Base-by-base conservation (phyloP, 257 asterid genomes). In the Thymus quinquecostatus region DNA sequence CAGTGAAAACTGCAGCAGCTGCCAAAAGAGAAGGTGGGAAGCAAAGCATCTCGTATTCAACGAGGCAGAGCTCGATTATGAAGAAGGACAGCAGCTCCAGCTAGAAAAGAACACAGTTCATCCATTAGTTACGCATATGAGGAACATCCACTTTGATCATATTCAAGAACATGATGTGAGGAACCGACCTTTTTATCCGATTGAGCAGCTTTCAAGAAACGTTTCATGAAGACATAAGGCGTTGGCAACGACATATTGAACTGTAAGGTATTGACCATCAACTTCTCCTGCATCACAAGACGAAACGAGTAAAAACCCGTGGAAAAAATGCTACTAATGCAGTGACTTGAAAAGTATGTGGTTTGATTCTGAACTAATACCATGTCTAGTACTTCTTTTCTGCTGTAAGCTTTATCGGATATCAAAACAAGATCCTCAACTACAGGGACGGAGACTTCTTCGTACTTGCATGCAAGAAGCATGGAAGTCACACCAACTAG, bases 381-480 rank as follows among this genome's bases (percentile, higher is more conserved):
- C 99, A 95, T 95, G 10, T 88, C 88, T n/a, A 95, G 86, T 1
- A 92, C 94, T 76, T 95, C 98, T 60, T 83, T 74, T 78, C 96
- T 72, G 84, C 79, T 69, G 70, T 95, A 92, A 77, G 97, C 97
- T 69, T 68, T 86, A 82, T 95, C 99, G 5, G 99, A 86, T 13
- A 95, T 92, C 86, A 84, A 47, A n/a, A 95, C 72, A 68, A 95
- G 84, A 66, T 95, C 99, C 70, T 95, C 96, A 13, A 95, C 98
- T 12, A 95, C 92, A 38, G 99, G 99, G 58, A 92, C 99, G 10
- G 92, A 87, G 60, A 95, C 95, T 75, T 95, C 99, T 78, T 95
- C 99, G 40, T 92, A 95, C 48, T 95, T 95, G 96, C 98, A 89
- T 11, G 99, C 97, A 21, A 94, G 85, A 70, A 94, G 97, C 92